Evolutionary conservation across 2,329 filamentous ascomycete species (phyloP), one percentile per base, ranked within the genome.

Genomic region (Diaporthe citri): DNA sequence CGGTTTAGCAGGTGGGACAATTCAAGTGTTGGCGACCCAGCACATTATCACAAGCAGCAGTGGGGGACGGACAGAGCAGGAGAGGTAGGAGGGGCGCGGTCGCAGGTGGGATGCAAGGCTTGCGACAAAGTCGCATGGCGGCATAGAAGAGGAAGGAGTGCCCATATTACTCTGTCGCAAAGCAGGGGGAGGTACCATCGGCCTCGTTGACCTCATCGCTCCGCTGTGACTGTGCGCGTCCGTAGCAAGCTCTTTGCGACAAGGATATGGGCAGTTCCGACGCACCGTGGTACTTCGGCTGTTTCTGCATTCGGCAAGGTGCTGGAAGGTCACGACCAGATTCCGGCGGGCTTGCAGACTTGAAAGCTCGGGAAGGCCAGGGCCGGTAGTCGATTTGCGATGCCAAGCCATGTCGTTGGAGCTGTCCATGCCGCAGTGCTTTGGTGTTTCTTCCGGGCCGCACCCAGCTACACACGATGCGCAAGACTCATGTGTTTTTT

Each of bases 231-330:
- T 69, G 64, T 69, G 64, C 64, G 64, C 64, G n/a, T 41, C 34
- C 17, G 64, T 55, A 41, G 64, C 64, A 69, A 69, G 64, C 64
- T 41, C 64, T 69, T 41, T 41, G 64, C 48, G 64, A 69, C 64
- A 69, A 69, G 64, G 64, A 69, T 69, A 69, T 69, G 48, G 64
- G n/a, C 48, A 41, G 46, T 55, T 69, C 64, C 64, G 64, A 31
- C 7, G 12, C 64, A 69, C 34, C 48, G 22, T 31, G 48, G 64
- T 55, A 41, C 64, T 69, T 69, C 64, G 64, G 64, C 34, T 55
- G 64, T 69, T 69, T 69, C 64, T 69, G 64, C 64, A 69, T 69
- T 69, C 48, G 64, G 64, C 64, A 69, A 69, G 48, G 64, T 69
- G 64, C 64, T 69, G 64, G 64, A 69, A 55, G 64, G 64, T 52